Evolutionary conservation across 192 early-diverging fungal genomes (phyloP), one percentile per base, ranked within the genome.

Genomic region (Irineochytrium annulatum): DNA sequence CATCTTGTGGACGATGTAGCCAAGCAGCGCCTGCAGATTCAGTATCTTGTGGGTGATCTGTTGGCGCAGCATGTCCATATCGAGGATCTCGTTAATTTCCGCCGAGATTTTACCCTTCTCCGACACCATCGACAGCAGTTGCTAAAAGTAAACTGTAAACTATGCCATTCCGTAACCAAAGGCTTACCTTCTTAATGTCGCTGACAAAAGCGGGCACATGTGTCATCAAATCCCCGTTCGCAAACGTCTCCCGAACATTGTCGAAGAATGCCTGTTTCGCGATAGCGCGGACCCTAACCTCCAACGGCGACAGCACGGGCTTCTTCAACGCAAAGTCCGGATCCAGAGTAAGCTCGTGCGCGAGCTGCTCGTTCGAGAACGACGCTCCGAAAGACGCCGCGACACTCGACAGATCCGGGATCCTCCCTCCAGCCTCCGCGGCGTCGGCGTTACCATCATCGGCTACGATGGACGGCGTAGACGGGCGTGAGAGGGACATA

Each of bases 281-380:
- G 34, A 87, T 78, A 1, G 70, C 62, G 24, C 71, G 64, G 13
- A 92, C 82, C 41, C 72, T 65, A 8, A 71, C 71, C 52, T 86
- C 86, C 33, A 92, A 48, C 8, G 52, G 49, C 31, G 48, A 41
- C 28, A 65, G 59, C 62, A 71, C 64, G 22, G 62, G 59, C 20
- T 67, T 60, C 34, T 82, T 73, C 6, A 92, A 66, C 32, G 73
- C 70, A 57, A 89, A 90, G 22, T 86, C 77, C 0, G 90, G 85
- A 66, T 92, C 80, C 65, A 90, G 57, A 22, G 85, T 80, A 13
- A 92, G 57, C 63, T 92, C 90, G 65, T 92, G 90, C 0, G 87
- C 83, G 34, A 92, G 62, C 52, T 86, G 75, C 32, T 87, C 75
- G 58, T 89, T 91, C 28, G 74, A 70, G 29, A 85, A 58, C 0